Conservation (phyloP, 129 eudicot genomes). For the Ambrosia artemisiifolia region DNA sequence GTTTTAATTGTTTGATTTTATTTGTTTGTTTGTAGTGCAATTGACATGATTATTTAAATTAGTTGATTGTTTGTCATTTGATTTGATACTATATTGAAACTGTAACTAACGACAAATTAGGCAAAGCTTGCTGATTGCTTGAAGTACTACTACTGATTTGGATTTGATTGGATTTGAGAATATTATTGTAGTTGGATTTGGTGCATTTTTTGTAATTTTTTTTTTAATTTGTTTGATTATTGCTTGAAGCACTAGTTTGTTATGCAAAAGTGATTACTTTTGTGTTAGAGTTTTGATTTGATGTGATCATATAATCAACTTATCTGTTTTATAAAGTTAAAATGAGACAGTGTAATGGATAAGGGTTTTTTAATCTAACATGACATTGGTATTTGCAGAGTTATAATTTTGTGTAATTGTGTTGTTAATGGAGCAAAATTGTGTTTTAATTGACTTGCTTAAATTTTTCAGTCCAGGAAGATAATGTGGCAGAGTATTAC, state of each 20-base stretch:
- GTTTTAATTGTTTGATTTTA: neutral
- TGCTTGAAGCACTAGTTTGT: neutral
- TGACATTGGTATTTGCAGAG: neutral
- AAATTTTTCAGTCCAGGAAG: slow-evolving; percentile 57
- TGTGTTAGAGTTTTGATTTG: neutral
- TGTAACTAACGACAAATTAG: neutral
- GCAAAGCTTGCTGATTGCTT: neutral
- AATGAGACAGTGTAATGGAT: neutral
- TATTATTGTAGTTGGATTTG: neutral
- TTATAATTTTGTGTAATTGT: neutral
- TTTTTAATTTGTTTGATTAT: neutral
- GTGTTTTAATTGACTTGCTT: neutral
- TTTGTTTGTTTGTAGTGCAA: slow-evolving; percentile 10
- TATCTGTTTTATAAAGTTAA: too few species aligned
- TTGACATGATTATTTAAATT: slow-evolving; percentile 1
- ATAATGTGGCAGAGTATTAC: slow-evolving; percentile 72
- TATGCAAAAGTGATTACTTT: slow-evolving; percentile 1
- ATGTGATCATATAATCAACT: neutral
- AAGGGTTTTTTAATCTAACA: neutral
- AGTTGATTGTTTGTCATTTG: neutral
- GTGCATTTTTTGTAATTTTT: neutral
- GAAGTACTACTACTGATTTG: neutral
- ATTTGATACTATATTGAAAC: neutral
- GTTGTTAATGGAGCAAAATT: neutral
- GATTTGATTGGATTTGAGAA: neutral